phyloP scores from a whole-genome alignment of 768 basidiomycete species.

The Serendipita sp. region DNA sequence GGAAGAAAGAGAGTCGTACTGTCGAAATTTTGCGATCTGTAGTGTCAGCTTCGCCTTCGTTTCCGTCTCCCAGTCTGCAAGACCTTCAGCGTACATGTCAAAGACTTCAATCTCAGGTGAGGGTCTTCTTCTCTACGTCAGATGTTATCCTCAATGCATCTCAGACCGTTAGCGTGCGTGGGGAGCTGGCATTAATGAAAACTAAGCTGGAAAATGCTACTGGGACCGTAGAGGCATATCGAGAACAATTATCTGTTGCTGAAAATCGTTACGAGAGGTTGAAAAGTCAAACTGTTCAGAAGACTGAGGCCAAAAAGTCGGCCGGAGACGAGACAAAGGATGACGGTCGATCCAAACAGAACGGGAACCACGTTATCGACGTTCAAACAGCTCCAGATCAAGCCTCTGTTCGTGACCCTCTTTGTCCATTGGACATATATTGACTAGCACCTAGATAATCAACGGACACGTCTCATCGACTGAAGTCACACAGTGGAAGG shows the following conservation, averaged over 20 bases:
- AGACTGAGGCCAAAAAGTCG: conserved; percentile 26
- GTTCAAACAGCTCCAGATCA: conserved; percentile 27
- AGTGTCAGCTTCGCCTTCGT: not conserved
- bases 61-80: not conserved
- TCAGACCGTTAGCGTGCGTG: not conserved
- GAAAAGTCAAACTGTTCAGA: conserved; percentile 35
- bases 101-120: not conserved
- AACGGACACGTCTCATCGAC: not conserved
- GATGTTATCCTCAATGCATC: not conserved
- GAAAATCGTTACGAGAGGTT: conserved; percentile 49
- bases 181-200: conserved; percentile 33
- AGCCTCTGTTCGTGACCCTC: not conserved
- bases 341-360: conserved; percentile 15
- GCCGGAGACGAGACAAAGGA: conserved; percentile 17
- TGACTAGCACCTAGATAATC: not conserved
- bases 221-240: conserved; percentile 31
- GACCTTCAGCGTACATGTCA: not conserved
- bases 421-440: not conserved
- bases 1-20: conserved; percentile 1
- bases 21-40: not conserved
- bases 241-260: conserved; percentile 33
- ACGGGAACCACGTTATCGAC: conserved; percentile 15
- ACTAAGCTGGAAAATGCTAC: conserved; percentile 34
- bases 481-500: not conserved
- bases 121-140: not conserved